These are phyloP conservation scores for Eucalyptus brandiana DNA, from an alignment of 345 rosid species.

Conservation along the genomic window DNA sequence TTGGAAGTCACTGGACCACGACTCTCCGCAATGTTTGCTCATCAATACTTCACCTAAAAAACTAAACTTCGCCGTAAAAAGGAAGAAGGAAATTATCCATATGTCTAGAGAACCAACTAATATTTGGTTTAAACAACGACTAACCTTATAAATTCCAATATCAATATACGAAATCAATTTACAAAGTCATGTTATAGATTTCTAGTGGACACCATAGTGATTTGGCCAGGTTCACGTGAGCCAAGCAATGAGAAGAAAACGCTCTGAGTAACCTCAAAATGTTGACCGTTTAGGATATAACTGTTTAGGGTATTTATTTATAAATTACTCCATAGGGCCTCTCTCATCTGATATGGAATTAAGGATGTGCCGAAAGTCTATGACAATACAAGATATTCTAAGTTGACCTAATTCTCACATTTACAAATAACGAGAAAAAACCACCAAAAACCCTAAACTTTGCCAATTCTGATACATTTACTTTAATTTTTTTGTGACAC, in stretches of 20 bases:
- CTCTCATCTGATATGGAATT: neutral
- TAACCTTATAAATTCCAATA: neutral
- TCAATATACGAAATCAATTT: neutral
- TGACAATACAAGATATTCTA: neutral
- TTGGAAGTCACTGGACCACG: neutral
- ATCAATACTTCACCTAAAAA: neutral
- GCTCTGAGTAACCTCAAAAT: neutral
- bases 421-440: neutral
- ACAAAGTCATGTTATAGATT: neutral
- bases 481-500: too few species aligned
- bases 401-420: neutral
- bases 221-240: neutral
- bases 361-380: neutral
- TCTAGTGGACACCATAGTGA: neutral
- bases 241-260: neutral
- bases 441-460: accelerated
- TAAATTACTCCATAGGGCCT: neutral
- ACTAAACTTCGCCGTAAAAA: neutral
- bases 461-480: accelerated
- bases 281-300: neutral
- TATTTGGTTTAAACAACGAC: neutral
- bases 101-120: neutral
- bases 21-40: neutral
- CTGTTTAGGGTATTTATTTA: neutral
- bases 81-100: neutral